Evolutionary conservation across 768 basidiomycete genomes (phyloP).

Genomic region (Rickenella mellea): DNA sequence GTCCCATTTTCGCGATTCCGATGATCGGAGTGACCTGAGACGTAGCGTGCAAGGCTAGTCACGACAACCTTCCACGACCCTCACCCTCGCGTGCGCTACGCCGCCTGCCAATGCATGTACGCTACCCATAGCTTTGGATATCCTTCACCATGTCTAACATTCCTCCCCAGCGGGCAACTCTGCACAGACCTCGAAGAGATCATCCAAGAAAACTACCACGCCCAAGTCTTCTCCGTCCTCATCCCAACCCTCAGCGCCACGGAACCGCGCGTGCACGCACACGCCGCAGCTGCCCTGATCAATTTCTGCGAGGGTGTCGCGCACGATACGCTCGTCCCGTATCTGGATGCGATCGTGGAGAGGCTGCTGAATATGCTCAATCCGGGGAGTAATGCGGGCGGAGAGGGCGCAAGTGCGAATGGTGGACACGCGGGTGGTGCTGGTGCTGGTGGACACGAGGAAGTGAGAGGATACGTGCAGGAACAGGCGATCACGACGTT

Average conservation of each 20-base stretch:
- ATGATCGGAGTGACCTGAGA: conserved; percentile 4
- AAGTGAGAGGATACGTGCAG: conserved; percentile 64
- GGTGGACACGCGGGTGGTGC: no score
- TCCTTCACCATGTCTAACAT: conserved; percentile 1
- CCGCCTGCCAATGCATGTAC: conserved; percentile 80
- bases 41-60: conserved; percentile 44
- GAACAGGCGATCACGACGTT: conserved; percentile 84
- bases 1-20: conserved; percentile 14
- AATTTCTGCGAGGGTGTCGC: conserved; percentile 88
- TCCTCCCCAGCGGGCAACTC: conserved; percentile 58
- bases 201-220: conserved; percentile 64
- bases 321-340: conserved; percentile 60
- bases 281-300: conserved; percentile 80
- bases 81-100: conserved; percentile 65
- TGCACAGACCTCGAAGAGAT: conserved; percentile 86
- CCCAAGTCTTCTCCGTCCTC: conserved; percentile 58
- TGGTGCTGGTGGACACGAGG: no score
- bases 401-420: background rate
- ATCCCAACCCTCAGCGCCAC: conserved; percentile 69
- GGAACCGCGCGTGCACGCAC: conserved; percentile 77
- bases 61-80: conserved; percentile 69
- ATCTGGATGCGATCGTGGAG: conserved; percentile 73
- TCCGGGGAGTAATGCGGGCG: conserved; percentile 20
- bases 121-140: conserved; percentile 16
- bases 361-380: conserved; percentile 59